Conservation (phyloP, 192 early-diverging fungal genomes). For the Paraglomus brasilianum region DNA sequence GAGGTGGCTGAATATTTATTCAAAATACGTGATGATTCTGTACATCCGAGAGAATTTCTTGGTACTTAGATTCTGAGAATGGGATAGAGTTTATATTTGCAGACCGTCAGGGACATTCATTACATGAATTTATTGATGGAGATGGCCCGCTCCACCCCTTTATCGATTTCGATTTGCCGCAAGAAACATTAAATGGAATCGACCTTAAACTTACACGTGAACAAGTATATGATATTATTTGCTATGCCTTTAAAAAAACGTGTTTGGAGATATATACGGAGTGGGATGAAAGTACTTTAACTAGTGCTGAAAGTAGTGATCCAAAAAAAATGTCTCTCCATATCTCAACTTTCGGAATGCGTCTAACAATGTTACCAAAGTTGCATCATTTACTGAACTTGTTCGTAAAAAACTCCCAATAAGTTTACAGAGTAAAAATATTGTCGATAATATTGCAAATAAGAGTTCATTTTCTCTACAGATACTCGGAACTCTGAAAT, state of each 20-base stretch:
- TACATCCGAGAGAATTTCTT: not conserved
- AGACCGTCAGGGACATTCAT: not conserved
- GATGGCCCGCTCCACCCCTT: not conserved
- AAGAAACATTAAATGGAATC: not conserved
- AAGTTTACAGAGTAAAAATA: slow-evolving; percentile 1
- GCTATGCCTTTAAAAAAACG: slow-evolving; percentile 2
- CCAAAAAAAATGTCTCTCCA: slow-evolving; percentile 16
- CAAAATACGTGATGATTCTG: too few relatives aligned
- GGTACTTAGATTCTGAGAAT: slow-evolving; percentile 1
- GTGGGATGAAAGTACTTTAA: not conserved
- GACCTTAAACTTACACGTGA: slow-evolving; percentile 9
- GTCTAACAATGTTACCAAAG: not conserved
- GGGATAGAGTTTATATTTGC: slow-evolving; percentile 1
- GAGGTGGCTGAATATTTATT: too few relatives aligned
- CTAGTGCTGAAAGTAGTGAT: slow-evolving; percentile 11
- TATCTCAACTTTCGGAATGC: slow-evolving; percentile 12
- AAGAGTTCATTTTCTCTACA: slow-evolving; percentile 10
- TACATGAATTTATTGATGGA: slow-evolving; percentile 16
- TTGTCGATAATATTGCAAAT: slow-evolving; percentile 22
- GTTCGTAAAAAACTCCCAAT: slow-evolving; percentile 16
- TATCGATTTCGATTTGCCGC: not conserved
- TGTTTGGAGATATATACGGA: slow-evolving; percentile 12
- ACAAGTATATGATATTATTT: not conserved
- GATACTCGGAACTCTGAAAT: slow-evolving; percentile 3
- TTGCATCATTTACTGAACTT: slow-evolving; percentile 11